Conservation (phyloP, 768 basidiomycete species). For the Tulasnella sp. region DNA sequence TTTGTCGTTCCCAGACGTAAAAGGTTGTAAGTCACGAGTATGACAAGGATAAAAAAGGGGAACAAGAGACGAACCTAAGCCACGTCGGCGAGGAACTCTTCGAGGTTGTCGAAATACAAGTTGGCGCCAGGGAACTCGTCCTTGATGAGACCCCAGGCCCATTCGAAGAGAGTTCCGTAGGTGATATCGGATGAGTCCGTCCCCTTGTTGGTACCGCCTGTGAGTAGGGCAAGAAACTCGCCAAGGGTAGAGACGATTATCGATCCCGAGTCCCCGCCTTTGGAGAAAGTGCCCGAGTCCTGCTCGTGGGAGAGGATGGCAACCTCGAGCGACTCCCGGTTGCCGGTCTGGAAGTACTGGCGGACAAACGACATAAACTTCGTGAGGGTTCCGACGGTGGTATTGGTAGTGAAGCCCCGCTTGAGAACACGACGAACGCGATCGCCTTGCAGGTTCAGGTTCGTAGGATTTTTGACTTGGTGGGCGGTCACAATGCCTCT, state of each 20-base stretch:
- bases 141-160: conserved; percentile 11
- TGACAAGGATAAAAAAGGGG: conserved; percentile 13
- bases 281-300: conserved; percentile 10
- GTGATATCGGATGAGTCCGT: background rate
- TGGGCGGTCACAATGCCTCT: conserved; percentile 20
- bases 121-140: conserved; percentile 11
- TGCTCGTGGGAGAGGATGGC: background rate
- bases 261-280: conserved; percentile 6
- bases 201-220: background rate
- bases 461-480: conserved; percentile 19
- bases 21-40: conserved; percentile 15
- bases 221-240: background rate
- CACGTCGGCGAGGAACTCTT: background rate
- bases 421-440: conserved; percentile 22
- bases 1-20: too few species aligned
- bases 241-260: background rate
- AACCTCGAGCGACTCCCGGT: conserved; percentile 2
- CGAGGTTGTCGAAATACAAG: conserved; percentile 10
- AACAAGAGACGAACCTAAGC: conserved; percentile 15
- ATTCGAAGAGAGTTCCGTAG: background rate
- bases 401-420: conserved; percentile 20
- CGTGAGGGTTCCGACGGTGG: conserved; percentile 21
- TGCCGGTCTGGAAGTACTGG: conserved; percentile 17
- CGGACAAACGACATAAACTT: conserved; percentile 20
- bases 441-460: conserved; percentile 20